Base-by-base conservation (phyloP, 768 basidiomycete genomes). In the Kwoniella botswanensis region DNA sequence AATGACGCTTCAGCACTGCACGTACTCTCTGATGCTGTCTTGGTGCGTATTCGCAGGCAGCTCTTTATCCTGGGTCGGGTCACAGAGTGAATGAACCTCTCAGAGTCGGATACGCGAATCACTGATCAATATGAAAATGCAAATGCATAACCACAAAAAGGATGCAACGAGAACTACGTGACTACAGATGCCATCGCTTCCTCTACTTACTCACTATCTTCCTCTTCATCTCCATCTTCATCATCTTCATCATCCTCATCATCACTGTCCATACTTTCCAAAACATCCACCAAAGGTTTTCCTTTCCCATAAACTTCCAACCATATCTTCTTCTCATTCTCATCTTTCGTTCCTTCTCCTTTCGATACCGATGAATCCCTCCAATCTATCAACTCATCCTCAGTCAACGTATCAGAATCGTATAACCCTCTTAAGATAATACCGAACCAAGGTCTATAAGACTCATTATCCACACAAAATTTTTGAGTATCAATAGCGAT, bases 351-450 rank as follows among this genome's bases (percentile, higher is more conserved):
- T 87, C 91, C 79, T 86, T 87, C 35, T 89, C 88, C 59, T 79
- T 84, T 24, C 88, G 87, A 61, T 85, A 86, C 64, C 26, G 65
- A 70, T 15, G 77, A 64, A 64, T 82, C 85, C 82, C 94, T 90
- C 96, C 96, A 99, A 60, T 85, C 86, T n/a, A 92, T 89, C 74
- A 98, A 91, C 73, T 93, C 91, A 62, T 93, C 91, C 77, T 94
- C 94, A 60, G 92, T 92, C 2, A 97, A 90, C 56, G 97, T 88
- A 81, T 99, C 96, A n/a, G 88, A 87, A 79, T 96, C 92, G 83
- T 98, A 99, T 15, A 94, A 85, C 3, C 90, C 90, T 41, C 91
- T 91, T 24, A 98, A 88, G 67, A 96, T 88, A 77, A 92, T 89
- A 3, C 92, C 92, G 82, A 97, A 98, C 68, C 93, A 85, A 18